Conservation (phyloP, 2,329 filamentous ascomycete genomes). For the Nigrospora oryzae region DNA sequence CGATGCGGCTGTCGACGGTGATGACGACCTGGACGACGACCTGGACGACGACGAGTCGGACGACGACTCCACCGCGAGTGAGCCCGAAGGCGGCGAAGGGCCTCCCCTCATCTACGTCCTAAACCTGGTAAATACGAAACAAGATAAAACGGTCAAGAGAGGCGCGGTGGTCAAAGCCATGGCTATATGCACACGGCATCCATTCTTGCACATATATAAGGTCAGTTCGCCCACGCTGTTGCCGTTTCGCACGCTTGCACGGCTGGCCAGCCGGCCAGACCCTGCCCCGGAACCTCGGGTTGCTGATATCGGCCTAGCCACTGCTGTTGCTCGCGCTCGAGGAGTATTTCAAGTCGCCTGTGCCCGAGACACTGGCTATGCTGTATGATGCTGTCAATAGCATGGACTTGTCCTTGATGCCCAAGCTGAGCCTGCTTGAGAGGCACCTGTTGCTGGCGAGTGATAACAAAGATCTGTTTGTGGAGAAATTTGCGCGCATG, state of each 20-base stretch:
- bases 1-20: conserved; percentile 34
- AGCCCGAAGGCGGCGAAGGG: conserved; percentile 67
- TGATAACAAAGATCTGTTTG: conserved; percentile 91
- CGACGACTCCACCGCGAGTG: conserved; percentile 43
- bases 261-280: too few species aligned
- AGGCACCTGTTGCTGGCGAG: conserved; percentile 79
- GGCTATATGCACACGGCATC: conserved; percentile 96
- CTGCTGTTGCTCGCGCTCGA: conserved; percentile 84
- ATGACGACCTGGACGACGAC: conserved; percentile 21
- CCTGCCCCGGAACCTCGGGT: neutral
- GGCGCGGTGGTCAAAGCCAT: conserved; percentile 95
- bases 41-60: conserved; percentile 37
- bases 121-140: conserved; percentile 96
- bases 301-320: conserved; percentile 45
- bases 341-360: conserved; percentile 91
- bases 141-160: conserved; percentile 86
- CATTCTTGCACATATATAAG: conserved; percentile 98
- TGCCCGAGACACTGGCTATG: conserved; percentile 77
- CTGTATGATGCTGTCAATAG: conserved; percentile 89
- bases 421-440: conserved; percentile 74
- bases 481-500: conserved; percentile 96
- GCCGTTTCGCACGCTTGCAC: neutral
- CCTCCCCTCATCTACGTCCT: conserved; percentile 94
- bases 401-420: conserved; percentile 95
- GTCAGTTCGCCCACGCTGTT: conserved; percentile 31